Percentiles rank a stretch among this genome's conserved stretches.
These are phyloP conservation scores for Lizanozyma gosingica DNA, from an alignment of 1,139 yeast genomes.

Conservation along the genomic window DNA sequence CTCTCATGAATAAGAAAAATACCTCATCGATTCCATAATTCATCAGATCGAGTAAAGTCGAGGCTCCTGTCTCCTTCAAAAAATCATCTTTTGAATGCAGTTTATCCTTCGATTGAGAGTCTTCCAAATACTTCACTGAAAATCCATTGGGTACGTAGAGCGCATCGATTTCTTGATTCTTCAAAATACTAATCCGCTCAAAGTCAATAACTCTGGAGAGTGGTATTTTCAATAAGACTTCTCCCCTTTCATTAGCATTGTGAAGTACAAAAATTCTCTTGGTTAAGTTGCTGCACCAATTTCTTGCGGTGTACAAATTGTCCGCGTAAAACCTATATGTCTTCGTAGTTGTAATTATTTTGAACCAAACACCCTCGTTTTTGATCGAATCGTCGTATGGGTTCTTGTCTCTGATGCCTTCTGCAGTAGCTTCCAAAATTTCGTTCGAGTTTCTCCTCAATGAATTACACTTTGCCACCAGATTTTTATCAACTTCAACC, in stretches of 20 bases:
- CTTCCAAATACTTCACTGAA: background rate
- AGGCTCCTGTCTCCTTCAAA: background rate
- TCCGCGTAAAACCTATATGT: slow-evolving; percentile 68
- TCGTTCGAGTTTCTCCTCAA: slow-evolving; percentile 10
- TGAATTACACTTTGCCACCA: slow-evolving; percentile 9
- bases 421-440: slow-evolving; percentile 19
- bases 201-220: slow-evolving; percentile 55
- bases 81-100: background rate
- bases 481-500: slow-evolving; percentile 42
- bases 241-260: slow-evolving; percentile 59
- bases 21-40: slow-evolving; percentile 56
- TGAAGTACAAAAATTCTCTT: slow-evolving; percentile 61
- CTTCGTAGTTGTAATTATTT: slow-evolving; percentile 47
- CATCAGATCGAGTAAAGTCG: slow-evolving; percentile 11
- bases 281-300: slow-evolving; percentile 71
- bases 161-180: slow-evolving; percentile 11
- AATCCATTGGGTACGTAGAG: background rate
- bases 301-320: slow-evolving; percentile 59
- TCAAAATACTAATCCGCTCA: slow-evolving; percentile 43
- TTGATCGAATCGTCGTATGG: background rate
- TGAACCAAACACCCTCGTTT: slow-evolving; percentile 39
- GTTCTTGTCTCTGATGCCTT: slow-evolving; percentile 9
- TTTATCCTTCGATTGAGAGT: background rate
- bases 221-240: slow-evolving; percentile 74
- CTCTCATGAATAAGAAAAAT: slow-evolving; percentile 55